phyloP scores from a whole-genome alignment of 1,284 basidiomycete genomes.

The Trichosporon faecale region DNA sequence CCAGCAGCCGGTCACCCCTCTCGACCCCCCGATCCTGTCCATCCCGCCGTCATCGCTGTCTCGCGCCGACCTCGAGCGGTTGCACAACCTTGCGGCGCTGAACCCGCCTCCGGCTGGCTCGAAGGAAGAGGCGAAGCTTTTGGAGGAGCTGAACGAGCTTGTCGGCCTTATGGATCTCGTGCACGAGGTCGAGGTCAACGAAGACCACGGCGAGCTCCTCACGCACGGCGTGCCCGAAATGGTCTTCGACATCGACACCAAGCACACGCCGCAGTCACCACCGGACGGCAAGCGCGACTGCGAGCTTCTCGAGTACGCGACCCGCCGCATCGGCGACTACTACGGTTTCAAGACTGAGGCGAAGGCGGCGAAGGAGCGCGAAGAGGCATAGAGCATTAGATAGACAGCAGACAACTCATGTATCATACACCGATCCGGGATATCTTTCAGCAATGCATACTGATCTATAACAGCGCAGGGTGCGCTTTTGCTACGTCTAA shows the following conservation, averaged over 20 bases:
- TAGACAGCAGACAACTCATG: background rate
- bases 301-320: conserved; percentile 23
- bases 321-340: conserved; percentile 25
- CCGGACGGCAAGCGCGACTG: background rate
- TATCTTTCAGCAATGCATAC: conserved; percentile 7
- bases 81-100: conserved; percentile 23
- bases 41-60: conserved; percentile 14
- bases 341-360: conserved; percentile 23
- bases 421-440: background rate
- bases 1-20: conserved; percentile 18
- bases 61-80: conserved; percentile 16
- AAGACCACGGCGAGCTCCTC: conserved; percentile 17
- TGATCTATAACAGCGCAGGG: background rate
- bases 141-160: conserved; percentile 24
- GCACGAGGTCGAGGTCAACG: conserved; percentile 16
- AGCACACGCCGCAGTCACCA: background rate
- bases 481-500: conserved; percentile 4
- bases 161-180: conserved; percentile 31
- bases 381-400: background rate
- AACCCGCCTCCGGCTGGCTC: conserved; percentile 21
- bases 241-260: conserved; percentile 7
- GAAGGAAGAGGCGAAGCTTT: conserved; percentile 16
- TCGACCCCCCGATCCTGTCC: conserved; percentile 13
- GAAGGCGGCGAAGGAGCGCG: conserved; percentile 1
- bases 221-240: conserved; percentile 19